Conservation (phyloP, 176 grass and related monocot genomes). For the Paspalum notatum region DNA sequence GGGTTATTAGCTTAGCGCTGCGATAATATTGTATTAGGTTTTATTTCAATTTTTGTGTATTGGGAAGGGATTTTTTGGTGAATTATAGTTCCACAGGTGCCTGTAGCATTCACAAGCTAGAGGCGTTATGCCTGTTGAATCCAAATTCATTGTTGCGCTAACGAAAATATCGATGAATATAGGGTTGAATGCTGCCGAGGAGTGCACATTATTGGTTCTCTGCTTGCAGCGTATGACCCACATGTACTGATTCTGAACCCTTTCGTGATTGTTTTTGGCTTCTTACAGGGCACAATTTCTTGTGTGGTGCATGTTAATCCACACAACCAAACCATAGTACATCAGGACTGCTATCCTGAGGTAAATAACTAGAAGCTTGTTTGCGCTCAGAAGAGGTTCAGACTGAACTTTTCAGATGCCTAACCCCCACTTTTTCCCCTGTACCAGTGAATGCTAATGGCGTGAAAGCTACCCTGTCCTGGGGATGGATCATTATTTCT, state of each 20-base stretch:
- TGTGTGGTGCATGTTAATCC: constrained; percentile 60
- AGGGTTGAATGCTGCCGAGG: not conserved
- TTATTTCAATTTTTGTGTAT: not conserved
- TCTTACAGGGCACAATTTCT: constrained; percentile 56
- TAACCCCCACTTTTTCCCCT: constrained; percentile 6
- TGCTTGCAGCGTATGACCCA: not conserved
- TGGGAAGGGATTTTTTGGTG: not conserved
- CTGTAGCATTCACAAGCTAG: not conserved
- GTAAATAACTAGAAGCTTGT: constrained; percentile 33
- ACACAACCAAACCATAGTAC: constrained; percentile 53
- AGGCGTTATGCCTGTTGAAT: not conserved
- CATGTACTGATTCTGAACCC: constrained; percentile 4
- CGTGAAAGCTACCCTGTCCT: not conserved
- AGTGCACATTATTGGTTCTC: not conserved
- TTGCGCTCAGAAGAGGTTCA: not conserved
- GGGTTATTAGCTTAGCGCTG: not conserved
- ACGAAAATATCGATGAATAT: not conserved
- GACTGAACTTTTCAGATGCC: not conserved
- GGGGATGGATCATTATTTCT: constrained; percentile 36
- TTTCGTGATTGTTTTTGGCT: constrained; percentile 28
- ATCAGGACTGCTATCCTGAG: constrained; percentile 70
- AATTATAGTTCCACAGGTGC: not conserved
- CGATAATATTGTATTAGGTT: not conserved
- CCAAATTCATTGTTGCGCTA: not conserved
- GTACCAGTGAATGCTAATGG: constrained; percentile 41